Evolutionary conservation across 148 eudicot genomes (phyloP).

Genomic region (Rhododendron vialii): DNA sequence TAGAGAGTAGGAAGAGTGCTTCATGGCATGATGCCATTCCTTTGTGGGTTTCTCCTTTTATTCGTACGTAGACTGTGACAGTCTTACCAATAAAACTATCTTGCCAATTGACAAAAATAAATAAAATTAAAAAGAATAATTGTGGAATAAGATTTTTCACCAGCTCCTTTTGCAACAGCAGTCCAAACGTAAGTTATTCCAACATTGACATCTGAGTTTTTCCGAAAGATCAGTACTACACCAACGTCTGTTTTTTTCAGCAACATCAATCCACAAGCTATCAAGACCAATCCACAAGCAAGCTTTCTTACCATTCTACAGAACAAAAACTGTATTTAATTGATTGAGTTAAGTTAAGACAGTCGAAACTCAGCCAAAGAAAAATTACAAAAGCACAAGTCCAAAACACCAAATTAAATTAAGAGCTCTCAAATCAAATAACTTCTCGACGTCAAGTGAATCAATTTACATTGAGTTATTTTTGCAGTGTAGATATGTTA

Average conservation of each 20-base stretch:
- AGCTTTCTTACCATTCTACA: background rate
- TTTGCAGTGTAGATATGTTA: background rate
- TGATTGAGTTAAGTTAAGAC: background rate
- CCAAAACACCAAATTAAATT: background rate
- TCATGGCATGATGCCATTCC: background rate
- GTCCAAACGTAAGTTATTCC: constrained; percentile 52
- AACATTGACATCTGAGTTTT: constrained; percentile 39
- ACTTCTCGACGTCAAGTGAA: background rate
- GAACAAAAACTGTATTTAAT: background rate
- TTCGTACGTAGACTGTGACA: background rate
- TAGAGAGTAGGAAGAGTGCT: too few relatives aligned
- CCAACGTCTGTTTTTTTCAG: background rate
- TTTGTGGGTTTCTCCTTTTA: background rate
- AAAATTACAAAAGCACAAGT: background rate
- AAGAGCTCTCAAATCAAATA: background rate
- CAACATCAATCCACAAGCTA: background rate
- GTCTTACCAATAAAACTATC: background rate
- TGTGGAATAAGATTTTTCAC: constrained; percentile 22
- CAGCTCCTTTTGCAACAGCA: constrained; percentile 87
- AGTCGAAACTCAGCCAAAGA: background rate
- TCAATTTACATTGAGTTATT: background rate
- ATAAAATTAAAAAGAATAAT: background rate
- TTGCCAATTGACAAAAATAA: background rate
- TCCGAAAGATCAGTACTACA: constrained; percentile 27
- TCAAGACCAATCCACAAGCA: background rate